Percentiles rank a stretch among this genome's conserved stretches.
phyloP scores from a whole-genome alignment of 2,329 filamentous ascomycete species.

The Thelonectria discophora region DNA sequence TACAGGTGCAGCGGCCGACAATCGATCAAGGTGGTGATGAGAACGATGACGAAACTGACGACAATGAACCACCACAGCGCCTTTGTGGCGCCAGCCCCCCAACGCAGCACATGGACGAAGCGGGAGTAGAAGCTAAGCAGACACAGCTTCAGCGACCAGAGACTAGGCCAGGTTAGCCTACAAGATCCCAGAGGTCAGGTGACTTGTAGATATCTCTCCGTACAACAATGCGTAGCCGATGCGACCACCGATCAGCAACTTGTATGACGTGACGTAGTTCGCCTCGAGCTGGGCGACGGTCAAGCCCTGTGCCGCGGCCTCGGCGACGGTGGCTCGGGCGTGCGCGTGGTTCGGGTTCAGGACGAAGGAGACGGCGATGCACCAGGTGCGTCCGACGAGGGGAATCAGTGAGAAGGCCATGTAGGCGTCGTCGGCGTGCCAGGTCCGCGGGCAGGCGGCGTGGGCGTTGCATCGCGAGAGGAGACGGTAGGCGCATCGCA shows the following conservation, averaged over 20 bases:
- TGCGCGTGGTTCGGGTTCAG: conserved; percentile 42
- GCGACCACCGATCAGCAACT: conserved; percentile 42
- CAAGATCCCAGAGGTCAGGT: fast-evolving
- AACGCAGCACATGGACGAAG: conserved; percentile 39
- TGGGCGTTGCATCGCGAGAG: conserved; percentile 42
- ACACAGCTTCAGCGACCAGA: conserved; percentile 45
- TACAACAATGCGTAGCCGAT: conserved; percentile 46
- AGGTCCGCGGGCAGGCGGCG: conserved; percentile 42
- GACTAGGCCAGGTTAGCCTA: conserved; percentile 31
- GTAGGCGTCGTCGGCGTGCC: conserved; percentile 46
- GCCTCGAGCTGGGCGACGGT: conserved; percentile 27
- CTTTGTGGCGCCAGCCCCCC: conserved; percentile 35
- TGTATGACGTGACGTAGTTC: conserved; percentile 39
- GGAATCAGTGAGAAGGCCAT: conserved; percentile 45
- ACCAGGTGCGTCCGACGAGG: conserved; percentile 40
- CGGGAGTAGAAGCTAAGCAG: conserved; percentile 45
- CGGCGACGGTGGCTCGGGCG: conserved; percentile 32
- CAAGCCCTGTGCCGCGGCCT: conserved; percentile 29
- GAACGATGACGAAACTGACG: conserved; percentile 39
- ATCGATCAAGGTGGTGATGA: conserved; percentile 42
- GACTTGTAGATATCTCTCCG: conserved; percentile 2
- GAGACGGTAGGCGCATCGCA: conserved; percentile 42
- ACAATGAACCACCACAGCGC: conserved; percentile 42
- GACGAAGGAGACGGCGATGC: conserved; percentile 38
- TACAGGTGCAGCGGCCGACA: conserved; percentile 42